Base-by-base conservation (phyloP, 345 rosid species). In the Eutrema heterophyllum region DNA sequence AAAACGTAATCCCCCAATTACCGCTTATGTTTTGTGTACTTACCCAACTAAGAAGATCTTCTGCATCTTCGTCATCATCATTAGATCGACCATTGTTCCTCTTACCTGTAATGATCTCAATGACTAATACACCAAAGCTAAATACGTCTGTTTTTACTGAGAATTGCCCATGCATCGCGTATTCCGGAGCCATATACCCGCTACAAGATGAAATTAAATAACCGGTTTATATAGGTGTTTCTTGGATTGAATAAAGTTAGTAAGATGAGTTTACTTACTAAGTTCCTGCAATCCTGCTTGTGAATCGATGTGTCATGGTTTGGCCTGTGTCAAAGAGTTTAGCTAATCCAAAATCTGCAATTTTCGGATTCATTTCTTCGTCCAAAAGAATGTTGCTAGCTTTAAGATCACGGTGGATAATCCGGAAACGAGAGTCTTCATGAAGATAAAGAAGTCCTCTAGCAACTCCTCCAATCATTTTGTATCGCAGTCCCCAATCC, bases 331-430 rank as follows among this genome's bases (percentile, higher is more conserved):
- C 80, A 66, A 83, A 81, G 2, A 80, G 75, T 21, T 85, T 84
- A 21, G 87, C 88, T 61, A 80, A 78, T 40, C 92, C 92, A 56
- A 87, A 87, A 53, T 87, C 92, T 2, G 88, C 85, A 3, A 87
- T 85, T 49, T 85, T 84, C 0, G 89, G 88, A 48, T 81, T 86
- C 88, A 87, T 83, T 1, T 78, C 79, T 12, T 41, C 27, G 41
- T 84, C 89, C 35, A 86, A 44, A 44, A 86, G 67, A 24, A 87
- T 76, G 43, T 85, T 87, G 60, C 92, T 84, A 29, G 89, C 83
- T 60, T 87, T 87, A 24, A 87, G 81, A 64, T 87, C 89, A 45
- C 87, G 79, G 43, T 85, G 92, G 12, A 84, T 81, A 1, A 87
- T 81, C 67, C 82, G 51, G 30, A 61, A 78, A n/a, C 86, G 79